Base-by-base conservation (phyloP, 495 filamentous ascomycete species). In the Bacidia rubella region DNA sequence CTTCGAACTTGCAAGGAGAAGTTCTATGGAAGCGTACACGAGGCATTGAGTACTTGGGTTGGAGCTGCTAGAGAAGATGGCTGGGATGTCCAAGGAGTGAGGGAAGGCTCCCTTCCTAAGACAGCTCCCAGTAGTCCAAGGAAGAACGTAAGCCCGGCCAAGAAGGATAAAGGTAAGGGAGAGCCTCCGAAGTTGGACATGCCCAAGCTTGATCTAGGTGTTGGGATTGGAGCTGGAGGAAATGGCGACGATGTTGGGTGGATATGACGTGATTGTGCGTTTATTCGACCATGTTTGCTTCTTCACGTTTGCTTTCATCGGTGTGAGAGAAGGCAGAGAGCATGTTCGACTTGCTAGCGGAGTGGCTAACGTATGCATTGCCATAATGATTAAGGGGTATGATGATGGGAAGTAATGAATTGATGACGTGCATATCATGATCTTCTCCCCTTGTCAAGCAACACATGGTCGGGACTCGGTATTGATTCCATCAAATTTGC, bases 1-100 rank as follows among this genome's bases (percentile, higher is more conserved):
- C 65, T 97, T 57, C 77, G 92, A 15, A 82, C 90, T 20, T 97
- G 92, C 73, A 98, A 97, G 66, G 92, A 95, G 66, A 96, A 95
- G 62, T 90, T 97, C 63, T 97, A 98, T 59, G 82, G 82, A 1
- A 75, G 83, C 20, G 86, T 98, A 11, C 92, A 98, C 64, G 87
- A 89, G 54, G 86, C 81, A 19, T 71, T 98, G 47, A 77, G 83
- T 50, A 89, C 84, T 24, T 98, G 92, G 92, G 84, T 96, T 24
- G 81, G 79, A 1, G 93, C 90, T 1, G 88, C 87, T 0, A 71
- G 66, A 27, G 89, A 87, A 38, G 92, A 98, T 68, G 86, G 79
- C 24, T 98, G 92, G 93, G 76, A 86, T 51, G 81, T 85, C 27
- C 67, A 72, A 35, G 73, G 77, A 49, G 89, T 96, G 15, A 74